phyloP scores from a whole-genome alignment of 495 filamentous ascomycete genomes.

The Cercophora samala region DNA sequence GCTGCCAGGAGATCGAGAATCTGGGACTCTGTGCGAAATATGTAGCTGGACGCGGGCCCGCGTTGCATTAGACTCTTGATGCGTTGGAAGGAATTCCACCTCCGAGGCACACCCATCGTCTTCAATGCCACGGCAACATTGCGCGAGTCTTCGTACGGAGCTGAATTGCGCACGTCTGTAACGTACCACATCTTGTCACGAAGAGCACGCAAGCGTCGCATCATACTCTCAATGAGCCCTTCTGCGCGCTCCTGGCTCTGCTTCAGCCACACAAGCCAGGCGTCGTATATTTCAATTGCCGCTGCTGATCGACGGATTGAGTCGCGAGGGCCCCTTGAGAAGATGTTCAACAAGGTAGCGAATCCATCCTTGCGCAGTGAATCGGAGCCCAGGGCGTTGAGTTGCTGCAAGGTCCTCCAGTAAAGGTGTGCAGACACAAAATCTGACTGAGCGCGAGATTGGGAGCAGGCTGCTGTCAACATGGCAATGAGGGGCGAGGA shows the following conservation, averaged over 20 bases:
- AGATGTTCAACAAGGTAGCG: slow-evolving; percentile 65
- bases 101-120: slow-evolving; percentile 73
- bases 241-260: slow-evolving; percentile 70
- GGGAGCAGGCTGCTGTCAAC: slow-evolving; percentile 64
- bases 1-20: slow-evolving; percentile 85
- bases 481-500: slow-evolving; percentile 59
- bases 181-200: slow-evolving; percentile 99
- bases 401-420: slow-evolving; percentile 63
- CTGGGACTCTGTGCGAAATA: slow-evolving; percentile 81
- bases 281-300: slow-evolving; percentile 69
- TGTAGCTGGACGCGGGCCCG: slow-evolving; percentile 61
- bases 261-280: slow-evolving; percentile 72
- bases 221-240: slow-evolving; percentile 62
- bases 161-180: slow-evolving; percentile 91
- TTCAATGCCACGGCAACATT: slow-evolving; percentile 84
- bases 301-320: slow-evolving; percentile 61
- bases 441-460: slow-evolving; percentile 65
- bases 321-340: slow-evolving; percentile 65
- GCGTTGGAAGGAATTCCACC: slow-evolving; percentile 51
- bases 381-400: slow-evolving; percentile 58
- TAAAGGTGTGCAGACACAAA: slow-evolving; percentile 68
- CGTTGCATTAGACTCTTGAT: slow-evolving; percentile 54
- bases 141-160: slow-evolving; percentile 81
- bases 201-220: slow-evolving; percentile 61
- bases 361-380: slow-evolving; percentile 64